These are phyloP conservation scores for Tieghemostelium lacteum DNA, from an alignment of 78 protist species.

Conservation along the genomic window DNA sequence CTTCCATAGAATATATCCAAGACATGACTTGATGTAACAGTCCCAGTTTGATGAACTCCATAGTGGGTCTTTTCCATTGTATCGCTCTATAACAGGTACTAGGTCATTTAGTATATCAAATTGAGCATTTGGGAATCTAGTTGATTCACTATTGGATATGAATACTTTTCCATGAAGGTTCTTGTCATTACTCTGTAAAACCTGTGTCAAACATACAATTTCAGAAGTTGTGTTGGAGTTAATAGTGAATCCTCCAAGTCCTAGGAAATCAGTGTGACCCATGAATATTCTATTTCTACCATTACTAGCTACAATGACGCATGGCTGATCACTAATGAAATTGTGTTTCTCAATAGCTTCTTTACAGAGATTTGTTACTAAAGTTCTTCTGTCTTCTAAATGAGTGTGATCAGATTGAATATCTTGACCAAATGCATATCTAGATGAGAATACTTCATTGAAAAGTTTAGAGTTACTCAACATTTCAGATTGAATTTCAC, in stretches of 20 bases:
- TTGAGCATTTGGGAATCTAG: neutral
- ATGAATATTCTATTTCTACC: slow-evolving; percentile 77
- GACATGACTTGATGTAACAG: slow-evolving; percentile 13
- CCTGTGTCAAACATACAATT: slow-evolving; percentile 24
- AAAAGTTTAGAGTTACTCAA: neutral
- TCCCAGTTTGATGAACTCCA: slow-evolving; percentile 54
- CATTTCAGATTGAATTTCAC: neutral
- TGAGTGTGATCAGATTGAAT: neutral
- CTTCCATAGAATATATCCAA: slow-evolving; percentile 23
- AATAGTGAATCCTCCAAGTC: slow-evolving; percentile 71
- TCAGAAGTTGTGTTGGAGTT: slow-evolving; percentile 50
- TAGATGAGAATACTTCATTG: neutral
- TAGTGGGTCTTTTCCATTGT: neutral
- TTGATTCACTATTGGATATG: neutral
- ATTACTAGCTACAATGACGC: slow-evolving; percentile 13
- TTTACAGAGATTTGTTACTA: neutral
- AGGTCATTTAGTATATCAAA: neutral
- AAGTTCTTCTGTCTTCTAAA: slow-evolving; percentile 5
- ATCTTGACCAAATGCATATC: neutral
- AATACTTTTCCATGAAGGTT: neutral
- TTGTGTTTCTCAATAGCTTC: neutral
- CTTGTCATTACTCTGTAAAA: neutral
- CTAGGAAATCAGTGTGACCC: slow-evolving; percentile 72
- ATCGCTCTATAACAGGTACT: neutral
- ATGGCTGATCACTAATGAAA: neutral